Conservation (phyloP, 371 early-diverging fungal species). For the Smittium mucronatum region DNA sequence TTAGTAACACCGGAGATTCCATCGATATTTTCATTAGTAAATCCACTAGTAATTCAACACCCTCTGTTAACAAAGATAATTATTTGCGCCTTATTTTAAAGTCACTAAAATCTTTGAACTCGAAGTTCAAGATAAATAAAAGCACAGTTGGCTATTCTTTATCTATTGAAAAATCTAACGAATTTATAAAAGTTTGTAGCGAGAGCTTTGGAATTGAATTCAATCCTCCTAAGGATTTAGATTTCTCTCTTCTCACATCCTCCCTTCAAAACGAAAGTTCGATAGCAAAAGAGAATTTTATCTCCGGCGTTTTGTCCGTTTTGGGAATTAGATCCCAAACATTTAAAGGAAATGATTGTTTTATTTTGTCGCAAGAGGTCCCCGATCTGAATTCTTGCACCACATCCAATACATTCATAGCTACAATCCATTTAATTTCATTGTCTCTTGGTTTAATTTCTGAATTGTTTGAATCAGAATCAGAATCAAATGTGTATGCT, state of each 20-base stretch:
- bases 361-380: neutral
- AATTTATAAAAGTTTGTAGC: too few relatives aligned
- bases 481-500: neutral
- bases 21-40: too few relatives aligned
- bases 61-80: too few relatives aligned
- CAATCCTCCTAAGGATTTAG: too few relatives aligned
- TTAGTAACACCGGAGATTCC: too few relatives aligned
- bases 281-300: neutral
- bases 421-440: neutral
- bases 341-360: neutral
- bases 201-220: too few relatives aligned
- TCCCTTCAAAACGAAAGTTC: neutral
- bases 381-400: neutral
- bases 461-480: neutral
- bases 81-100: too few relatives aligned
- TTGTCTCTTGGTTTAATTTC: neutral
- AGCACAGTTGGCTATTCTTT: too few relatives aligned
- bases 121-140: too few relatives aligned
- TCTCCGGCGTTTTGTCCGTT: neutral
- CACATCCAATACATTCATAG: neutral
- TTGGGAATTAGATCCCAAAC: constrained; percentile 1
- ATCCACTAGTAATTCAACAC: too few relatives aligned
- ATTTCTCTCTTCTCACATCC: neutral
- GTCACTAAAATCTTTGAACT: too few relatives aligned
- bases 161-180: too few relatives aligned